Conservation (phyloP, 768 basidiomycete species). For the Sarcodon aspratus region DNA sequence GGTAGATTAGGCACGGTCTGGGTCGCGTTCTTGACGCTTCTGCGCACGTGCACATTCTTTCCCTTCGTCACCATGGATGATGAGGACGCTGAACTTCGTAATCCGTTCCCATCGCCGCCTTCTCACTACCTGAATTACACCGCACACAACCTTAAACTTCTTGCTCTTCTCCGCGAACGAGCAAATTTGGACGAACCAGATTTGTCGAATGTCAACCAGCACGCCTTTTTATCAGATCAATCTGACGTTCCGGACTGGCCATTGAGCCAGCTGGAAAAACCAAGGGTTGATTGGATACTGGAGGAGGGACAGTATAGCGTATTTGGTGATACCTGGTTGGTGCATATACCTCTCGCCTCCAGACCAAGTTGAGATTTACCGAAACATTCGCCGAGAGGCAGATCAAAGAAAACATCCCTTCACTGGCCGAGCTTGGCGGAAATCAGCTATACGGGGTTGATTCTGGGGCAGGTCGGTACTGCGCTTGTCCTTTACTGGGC, state of each 20-base stretch:
- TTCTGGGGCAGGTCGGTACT: slow-evolving; percentile 46
- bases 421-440: slow-evolving; percentile 72
- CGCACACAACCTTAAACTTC: slow-evolving; percentile 56
- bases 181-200: slow-evolving; percentile 24
- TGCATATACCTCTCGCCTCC: slow-evolving; percentile 25
- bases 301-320: slow-evolving; percentile 75
- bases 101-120: slow-evolving; percentile 85
- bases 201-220: slow-evolving; percentile 35
- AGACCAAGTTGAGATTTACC: background rate
- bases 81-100: slow-evolving; percentile 67
- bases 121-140: slow-evolving; percentile 77
- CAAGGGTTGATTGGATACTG: slow-evolving; percentile 83
- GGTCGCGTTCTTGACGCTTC: background rate
- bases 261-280: slow-evolving; percentile 67
- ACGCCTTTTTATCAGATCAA: slow-evolving; percentile 59
- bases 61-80: slow-evolving; percentile 39
- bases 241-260: slow-evolving; percentile 70
- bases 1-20: background rate
- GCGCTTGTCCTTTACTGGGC: background rate
- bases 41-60: background rate
- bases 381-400: slow-evolving; percentile 15
- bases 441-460: slow-evolving; percentile 72
- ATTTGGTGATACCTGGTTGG: slow-evolving; percentile 88
- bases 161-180: slow-evolving; percentile 50
- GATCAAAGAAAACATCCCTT: slow-evolving; percentile 78